These are phyloP conservation scores for Cyathus striatus DNA, from an alignment of 768 basidiomycete species.

Conservation along the genomic window DNA sequence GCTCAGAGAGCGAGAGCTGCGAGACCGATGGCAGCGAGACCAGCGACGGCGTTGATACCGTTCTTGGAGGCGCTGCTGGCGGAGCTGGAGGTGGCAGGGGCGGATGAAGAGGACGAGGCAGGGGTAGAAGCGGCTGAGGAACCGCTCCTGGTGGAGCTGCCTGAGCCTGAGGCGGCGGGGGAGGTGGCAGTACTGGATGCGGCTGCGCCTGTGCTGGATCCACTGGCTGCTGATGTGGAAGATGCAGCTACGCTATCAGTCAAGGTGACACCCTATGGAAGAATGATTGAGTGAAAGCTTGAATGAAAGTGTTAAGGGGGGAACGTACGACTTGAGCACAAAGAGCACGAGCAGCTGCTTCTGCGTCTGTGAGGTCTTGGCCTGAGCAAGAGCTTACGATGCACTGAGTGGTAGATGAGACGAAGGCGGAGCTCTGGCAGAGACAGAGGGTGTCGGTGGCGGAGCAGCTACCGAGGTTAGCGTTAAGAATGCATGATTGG, in stretches of 20 bases:
- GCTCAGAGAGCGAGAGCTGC: constrained; percentile 40
- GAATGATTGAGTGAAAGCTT: constrained; percentile 1
- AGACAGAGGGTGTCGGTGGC: constrained; percentile 51
- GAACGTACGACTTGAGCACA: constrained; percentile 47
- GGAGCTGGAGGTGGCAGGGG: constrained; percentile 8
- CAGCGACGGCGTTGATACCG: constrained; percentile 30
- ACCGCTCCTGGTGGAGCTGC: constrained; percentile 10
- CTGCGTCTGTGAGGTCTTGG: constrained; percentile 39
- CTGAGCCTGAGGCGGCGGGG: constrained; percentile 7
- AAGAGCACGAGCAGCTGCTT: constrained; percentile 30
- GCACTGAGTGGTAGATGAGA: constrained; percentile 42
- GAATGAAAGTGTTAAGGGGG: constrained; percentile 12
- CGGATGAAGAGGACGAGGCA: constrained; percentile 18
- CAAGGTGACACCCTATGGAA: constrained; percentile 48
- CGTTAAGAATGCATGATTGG: constrained; percentile 35
- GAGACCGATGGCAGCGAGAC: constrained; percentile 37
- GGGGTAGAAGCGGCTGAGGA: constrained; percentile 13
- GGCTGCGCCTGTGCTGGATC: constrained; percentile 6
- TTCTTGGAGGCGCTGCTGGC: constrained; percentile 16
- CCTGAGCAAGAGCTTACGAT: constrained; percentile 41
- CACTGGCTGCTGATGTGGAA: constrained; percentile 4
- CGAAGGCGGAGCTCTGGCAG: constrained; percentile 44
- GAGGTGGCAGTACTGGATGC: constrained; percentile 10
- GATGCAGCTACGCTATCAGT: constrained; percentile 23
- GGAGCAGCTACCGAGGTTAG: constrained; percentile 40